phyloP scores from a whole-genome alignment of 768 basidiomycete species.

The Xanthoconium purpureum region DNA sequence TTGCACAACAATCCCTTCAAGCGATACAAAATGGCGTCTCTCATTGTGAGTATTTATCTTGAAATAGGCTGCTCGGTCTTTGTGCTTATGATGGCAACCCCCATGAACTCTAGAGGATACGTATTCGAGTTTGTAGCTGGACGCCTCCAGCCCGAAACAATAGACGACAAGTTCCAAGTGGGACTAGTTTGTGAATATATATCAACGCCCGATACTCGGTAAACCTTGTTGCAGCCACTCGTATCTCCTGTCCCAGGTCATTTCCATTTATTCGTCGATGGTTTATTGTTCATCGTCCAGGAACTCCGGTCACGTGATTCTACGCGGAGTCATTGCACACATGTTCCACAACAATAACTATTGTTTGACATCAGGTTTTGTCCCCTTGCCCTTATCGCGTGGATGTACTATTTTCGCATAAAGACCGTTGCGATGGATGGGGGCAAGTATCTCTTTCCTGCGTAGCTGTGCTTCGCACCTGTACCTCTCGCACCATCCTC shows the following conservation, averaged over 20 bases:
- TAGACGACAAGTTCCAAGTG: not conserved
- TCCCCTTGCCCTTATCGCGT: constrained; percentile 7
- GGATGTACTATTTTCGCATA: constrained; percentile 13
- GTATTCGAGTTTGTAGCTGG: not conserved
- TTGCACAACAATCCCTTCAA: not conserved
- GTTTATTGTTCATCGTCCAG: constrained; percentile 25
- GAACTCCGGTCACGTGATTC: constrained; percentile 21
- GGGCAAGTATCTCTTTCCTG: constrained; percentile 7
- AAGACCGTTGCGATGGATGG: constrained; percentile 9
- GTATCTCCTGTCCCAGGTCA: not conserved
- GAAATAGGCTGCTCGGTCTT: not conserved
- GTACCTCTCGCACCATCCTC: constrained; percentile 10
- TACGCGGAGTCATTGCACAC: not conserved
- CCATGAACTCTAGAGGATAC: not conserved
- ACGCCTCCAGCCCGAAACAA: constrained; percentile 11
- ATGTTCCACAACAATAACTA: constrained; percentile 23
- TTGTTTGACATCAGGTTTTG: constrained; percentile 20
- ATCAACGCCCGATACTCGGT: not conserved
- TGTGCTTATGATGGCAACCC: not conserved
- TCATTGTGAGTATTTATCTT: constrained; percentile 8
- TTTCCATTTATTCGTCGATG: constrained; percentile 1
- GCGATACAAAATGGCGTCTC: not conserved
- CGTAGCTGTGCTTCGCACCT: constrained; percentile 30
- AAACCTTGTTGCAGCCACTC: constrained; percentile 17
- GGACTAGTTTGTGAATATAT: constrained; percentile 8